Evolutionary conservation across 768 basidiomycete genomes (phyloP), one percentile per base, ranked within the genome.

Genomic region (Strobilomyces echinocephalus): DNA sequence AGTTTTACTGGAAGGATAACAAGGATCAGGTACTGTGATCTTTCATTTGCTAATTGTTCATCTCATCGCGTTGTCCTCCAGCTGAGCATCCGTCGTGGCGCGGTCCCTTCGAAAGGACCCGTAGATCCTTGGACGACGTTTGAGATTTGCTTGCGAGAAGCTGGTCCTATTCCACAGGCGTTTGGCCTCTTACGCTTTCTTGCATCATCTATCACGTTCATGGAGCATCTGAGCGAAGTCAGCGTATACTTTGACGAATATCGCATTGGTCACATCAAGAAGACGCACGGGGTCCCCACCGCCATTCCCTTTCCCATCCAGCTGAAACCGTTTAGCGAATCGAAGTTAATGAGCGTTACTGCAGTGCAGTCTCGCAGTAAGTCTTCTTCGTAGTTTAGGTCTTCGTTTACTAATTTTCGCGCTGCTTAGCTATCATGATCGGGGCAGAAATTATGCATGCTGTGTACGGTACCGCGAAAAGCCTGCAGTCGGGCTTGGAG

Each of bases 111-210:
- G 24, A 16, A 5, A 26, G 30, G 12, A 11, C 10, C 11, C 0
- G n/a, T 14, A 28, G 68, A 71, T 48, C 69, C 72, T 4, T 95
- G 92, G 90, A 93, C 94, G 1, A 79, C 84, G 0, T 95, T 98
- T 66, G 80, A 86, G 52, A 91, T 98, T 86, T 73, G 76, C 3
- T 76, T 95, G 1, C 79, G 95, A 35, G 88, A 95, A 60, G 80
- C 85, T 1, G 73, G 76, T 3, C 81, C 89, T 0, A 83, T 95
- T 41, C 90, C 89, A 0, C 76, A 80, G 24, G 76, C 85, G 6
- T 87, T 91, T 52, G 91, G 95, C 57, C 83, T 98, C 56, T 81
- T 87, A 15, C 82, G 87, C n/a, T 97, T 98, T 68, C 77, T 98
- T n/a, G 79, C 86, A 30, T 92, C 92, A 3, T 90, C 88, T 1